Base-by-base conservation (phyloP, 2,329 filamentous ascomycete species). In the Sordariomycetes sp. region DNA sequence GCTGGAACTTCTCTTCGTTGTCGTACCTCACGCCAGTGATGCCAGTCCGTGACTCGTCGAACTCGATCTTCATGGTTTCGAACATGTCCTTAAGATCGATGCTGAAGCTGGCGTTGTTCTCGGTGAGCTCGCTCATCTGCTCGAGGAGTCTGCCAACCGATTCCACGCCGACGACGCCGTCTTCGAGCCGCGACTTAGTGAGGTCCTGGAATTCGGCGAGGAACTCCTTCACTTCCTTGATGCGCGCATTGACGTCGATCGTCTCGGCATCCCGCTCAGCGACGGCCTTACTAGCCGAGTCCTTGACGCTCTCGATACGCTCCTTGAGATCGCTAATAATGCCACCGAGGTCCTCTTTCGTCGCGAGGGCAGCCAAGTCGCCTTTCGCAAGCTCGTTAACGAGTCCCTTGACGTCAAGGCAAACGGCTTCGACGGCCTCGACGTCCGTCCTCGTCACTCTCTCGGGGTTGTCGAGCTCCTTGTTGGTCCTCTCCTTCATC, bases 251-350 rank as follows among this genome's bases (percentile, higher is more conserved):
- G 25, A 96, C 82, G 16, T 85, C 86, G 24, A 87, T 86, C 58
- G 90, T 90, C 69, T 97, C 93, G 52, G 87, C 82, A 66, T 93
- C 90, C 28, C 90, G 87, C 60, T 93, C 87, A 57, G 94, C 90
- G 53, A 94, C 87, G 1, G 88, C 87, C 71, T 90, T 90, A 1
- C 85, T 84, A 18, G 87, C 90, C 25, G 88, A 76, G 51, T 89
- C 86, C 53, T 88, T 85, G 58, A 92, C 86, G 2, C 77, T 73
- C 37, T 87, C 81, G 20, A 86, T 72, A 62, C 79, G 84, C 64
- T 88, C 87, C 62, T 87, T 86, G 68, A 89, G 84, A 53, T 89
- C 86, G 61, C 82, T 86, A 62, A 94, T 76, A 61, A 88, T 78
- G 50, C 82, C 80, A 57, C 84, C 80, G n/a, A 92, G 74, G 53